Conservation (phyloP, 192 early-diverging fungal genomes). For the Backusella morwellensis region DNA sequence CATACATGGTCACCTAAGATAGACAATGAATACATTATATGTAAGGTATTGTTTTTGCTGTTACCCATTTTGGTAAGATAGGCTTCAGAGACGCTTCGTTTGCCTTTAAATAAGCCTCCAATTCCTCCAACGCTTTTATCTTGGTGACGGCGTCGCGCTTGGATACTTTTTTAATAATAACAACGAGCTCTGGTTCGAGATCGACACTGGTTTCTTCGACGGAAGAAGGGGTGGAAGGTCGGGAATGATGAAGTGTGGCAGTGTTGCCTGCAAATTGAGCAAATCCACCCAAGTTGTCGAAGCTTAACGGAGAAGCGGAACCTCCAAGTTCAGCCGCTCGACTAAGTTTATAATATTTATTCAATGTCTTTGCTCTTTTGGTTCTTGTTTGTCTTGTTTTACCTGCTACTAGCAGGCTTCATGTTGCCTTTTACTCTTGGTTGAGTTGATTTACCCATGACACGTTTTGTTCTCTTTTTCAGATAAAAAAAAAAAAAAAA, state of each 20-base stretch:
- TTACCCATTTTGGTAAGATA: constrained; percentile 51
- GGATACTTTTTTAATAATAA: constrained; percentile 80
- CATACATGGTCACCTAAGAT: constrained; percentile 63
- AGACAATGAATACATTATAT: constrained; percentile 15
- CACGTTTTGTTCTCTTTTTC: neutral
- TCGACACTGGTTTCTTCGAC: constrained; percentile 27
- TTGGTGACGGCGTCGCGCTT: constrained; percentile 90
- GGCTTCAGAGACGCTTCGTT: constrained; percentile 21
- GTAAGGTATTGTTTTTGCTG: constrained; percentile 27
- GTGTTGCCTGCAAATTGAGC: constrained; percentile 59
- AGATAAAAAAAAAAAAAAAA: neutral
- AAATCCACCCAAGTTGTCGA: constrained; percentile 61
- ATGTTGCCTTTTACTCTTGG: constrained; percentile 82
- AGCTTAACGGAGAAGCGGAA: constrained; percentile 35
- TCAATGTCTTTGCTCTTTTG: neutral
- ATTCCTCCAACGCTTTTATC: constrained; percentile 82
- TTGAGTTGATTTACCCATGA: constrained; percentile 53
- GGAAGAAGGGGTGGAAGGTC: constrained; percentile 32
- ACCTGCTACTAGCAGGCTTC: constrained; percentile 87
- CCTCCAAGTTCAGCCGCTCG: constrained; percentile 61
- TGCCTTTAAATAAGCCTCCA: constrained; percentile 61
- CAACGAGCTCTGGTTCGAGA: constrained; percentile 55
- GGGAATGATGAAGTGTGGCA: constrained; percentile 23
- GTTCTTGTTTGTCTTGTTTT: constrained; percentile 9
- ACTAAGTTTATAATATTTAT: constrained; percentile 39